phyloP scores from a whole-genome alignment of 345 rosid genomes.

The Citrus mangshanensis region DNA sequence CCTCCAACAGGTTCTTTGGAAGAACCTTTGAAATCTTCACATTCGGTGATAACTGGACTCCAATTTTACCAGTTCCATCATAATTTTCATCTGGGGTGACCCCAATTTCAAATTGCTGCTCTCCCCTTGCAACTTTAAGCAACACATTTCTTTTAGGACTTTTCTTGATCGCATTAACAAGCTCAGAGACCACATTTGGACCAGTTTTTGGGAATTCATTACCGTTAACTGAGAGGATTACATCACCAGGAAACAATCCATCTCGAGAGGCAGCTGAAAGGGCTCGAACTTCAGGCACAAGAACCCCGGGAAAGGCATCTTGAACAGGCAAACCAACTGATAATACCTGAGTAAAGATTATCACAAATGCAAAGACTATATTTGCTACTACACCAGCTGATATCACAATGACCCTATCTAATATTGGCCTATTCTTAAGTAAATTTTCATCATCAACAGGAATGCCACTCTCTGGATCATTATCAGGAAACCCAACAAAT shows the following conservation, averaged over 20 bases:
- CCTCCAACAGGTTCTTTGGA: conserved; percentile 55
- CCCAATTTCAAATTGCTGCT: conserved; percentile 47
- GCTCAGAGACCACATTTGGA: conserved; percentile 56
- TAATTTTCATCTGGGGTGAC: conserved; percentile 78
- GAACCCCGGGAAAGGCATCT: conserved; percentile 87
- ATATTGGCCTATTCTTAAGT: conserved; percentile 81
- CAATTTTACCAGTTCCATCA: conserved; percentile 88
- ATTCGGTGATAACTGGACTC: conserved; percentile 86
- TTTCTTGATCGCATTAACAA: conserved; percentile 65
- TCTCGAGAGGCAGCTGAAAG: conserved; percentile 90
- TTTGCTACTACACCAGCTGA: conserved; percentile 95
- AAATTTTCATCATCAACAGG: conserved; percentile 77
- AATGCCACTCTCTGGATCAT: conserved; percentile 87
- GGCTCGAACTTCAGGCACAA: conserved; percentile 80
- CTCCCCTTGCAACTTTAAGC: conserved; percentile 62
- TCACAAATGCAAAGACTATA: conserved; percentile 71
- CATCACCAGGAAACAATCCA: conserved; percentile 85
- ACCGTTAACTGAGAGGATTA: conserved; percentile 66
- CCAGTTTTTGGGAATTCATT: conserved; percentile 50
- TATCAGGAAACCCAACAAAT: conserved; percentile 95
- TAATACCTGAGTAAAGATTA: conserved; percentile 74
- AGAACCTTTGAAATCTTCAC: conserved; percentile 58
- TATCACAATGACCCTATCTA: conserved; percentile 76
- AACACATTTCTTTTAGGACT: conserved; percentile 60
- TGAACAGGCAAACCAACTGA: conserved; percentile 94